Evolutionary conservation across 1,284 basidiomycete genomes (phyloP).

Genomic region (Apiotrichum sp.): DNA sequence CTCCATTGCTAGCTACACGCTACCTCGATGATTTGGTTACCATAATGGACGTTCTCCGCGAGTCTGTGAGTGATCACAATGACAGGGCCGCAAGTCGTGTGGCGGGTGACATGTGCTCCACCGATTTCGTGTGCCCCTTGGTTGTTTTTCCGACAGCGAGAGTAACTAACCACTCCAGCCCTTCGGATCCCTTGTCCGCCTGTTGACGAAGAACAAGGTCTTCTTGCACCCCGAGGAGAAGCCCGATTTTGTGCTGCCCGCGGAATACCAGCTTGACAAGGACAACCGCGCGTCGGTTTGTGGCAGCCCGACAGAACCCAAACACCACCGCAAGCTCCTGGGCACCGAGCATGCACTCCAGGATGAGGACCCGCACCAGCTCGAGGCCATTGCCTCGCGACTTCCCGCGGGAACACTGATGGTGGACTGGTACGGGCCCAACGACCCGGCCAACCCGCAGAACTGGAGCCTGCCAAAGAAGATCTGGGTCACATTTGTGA

Average conservation of each 20-base stretch:
- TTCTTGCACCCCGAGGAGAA: constrained; percentile 26
- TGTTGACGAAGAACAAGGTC: constrained; percentile 4
- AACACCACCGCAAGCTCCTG: not conserved
- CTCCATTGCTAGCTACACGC: not conserved
- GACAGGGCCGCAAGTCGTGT: too few species aligned
- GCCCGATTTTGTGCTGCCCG: constrained; percentile 14
- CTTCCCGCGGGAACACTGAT: constrained; percentile 7
- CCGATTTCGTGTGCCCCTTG: too few species aligned
- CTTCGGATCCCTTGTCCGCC: constrained; percentile 6
- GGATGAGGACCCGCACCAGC: constrained; percentile 1
- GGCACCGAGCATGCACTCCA: not conserved
- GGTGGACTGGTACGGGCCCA: constrained; percentile 60
- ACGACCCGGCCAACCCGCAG: constrained; percentile 60
- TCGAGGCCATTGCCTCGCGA: not conserved
- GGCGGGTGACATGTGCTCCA: too few species aligned
- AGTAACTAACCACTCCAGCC: not conserved
- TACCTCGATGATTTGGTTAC: not conserved
- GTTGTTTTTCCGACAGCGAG: too few species aligned
- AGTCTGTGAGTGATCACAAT: not conserved
- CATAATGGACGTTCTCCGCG: constrained; percentile 9
- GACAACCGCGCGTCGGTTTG: not conserved
- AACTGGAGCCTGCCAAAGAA: constrained; percentile 60
- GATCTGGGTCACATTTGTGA: constrained; percentile 61
- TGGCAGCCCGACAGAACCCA: not conserved
- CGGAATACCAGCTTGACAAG: not conserved